phyloP scores from a whole-genome alignment of 768 basidiomycete species.

The Dentipellis fragilis region DNA sequence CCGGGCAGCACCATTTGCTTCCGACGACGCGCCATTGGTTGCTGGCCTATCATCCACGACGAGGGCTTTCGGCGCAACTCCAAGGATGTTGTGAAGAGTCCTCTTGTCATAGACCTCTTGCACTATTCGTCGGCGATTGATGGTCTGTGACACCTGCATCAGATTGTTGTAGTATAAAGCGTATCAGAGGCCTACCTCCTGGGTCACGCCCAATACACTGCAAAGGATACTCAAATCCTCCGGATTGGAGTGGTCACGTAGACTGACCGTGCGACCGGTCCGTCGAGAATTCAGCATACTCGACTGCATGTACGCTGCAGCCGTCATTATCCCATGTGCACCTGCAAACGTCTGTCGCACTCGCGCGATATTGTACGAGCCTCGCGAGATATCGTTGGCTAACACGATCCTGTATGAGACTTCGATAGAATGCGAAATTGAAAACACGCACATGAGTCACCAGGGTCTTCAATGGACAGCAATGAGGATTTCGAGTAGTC shows the following conservation, averaged over 20 bases:
- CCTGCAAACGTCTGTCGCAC: constrained; percentile 81
- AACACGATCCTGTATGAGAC: background rate
- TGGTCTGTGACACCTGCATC: constrained; percentile 35
- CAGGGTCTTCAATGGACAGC: constrained; percentile 90
- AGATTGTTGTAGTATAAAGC: background rate
- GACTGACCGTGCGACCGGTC: constrained; percentile 35
- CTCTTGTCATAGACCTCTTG: constrained; percentile 57
- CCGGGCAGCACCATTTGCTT: constrained; percentile 6
- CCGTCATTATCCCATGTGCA: constrained; percentile 68
- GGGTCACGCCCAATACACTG: constrained; percentile 72
- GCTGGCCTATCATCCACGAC: constrained; percentile 3
- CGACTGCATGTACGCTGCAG: constrained; percentile 57
- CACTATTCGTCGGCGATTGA: constrained; percentile 62
- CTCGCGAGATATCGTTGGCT: constrained; percentile 92
- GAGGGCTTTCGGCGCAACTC: constrained; percentile 22
- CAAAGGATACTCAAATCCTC: constrained; percentile 73
- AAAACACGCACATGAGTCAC: constrained; percentile 61
- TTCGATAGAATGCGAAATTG: background rate
- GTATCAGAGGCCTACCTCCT: constrained; percentile 49
- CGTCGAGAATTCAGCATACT: constrained; percentile 50
- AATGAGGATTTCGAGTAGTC: constrained; percentile 45
- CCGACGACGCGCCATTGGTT: background rate
- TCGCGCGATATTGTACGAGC: constrained; percentile 74
- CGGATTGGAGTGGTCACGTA: constrained; percentile 35
- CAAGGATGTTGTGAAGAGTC: constrained; percentile 49